Conservation (phyloP, 352 stramenopile genomes). For the Pythium dissotocum region DNA sequence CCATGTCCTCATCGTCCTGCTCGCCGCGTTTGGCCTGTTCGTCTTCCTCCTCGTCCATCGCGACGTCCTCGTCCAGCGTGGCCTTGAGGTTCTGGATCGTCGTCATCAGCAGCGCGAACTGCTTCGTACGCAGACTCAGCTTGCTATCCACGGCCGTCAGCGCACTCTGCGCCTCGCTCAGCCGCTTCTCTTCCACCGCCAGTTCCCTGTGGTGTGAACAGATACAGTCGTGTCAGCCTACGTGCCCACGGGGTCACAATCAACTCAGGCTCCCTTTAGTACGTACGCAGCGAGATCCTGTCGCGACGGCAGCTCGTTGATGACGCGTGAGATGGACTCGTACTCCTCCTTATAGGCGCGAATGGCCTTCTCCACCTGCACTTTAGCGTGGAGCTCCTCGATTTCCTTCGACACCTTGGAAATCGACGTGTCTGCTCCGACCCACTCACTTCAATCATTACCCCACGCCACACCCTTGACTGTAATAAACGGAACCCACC, state of each 20-base stretch:
- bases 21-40: slow-evolving; percentile 37
- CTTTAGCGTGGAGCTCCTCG: slow-evolving; percentile 71
- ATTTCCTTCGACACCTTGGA: slow-evolving; percentile 67
- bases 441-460: neutral
- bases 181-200: slow-evolving; percentile 54
- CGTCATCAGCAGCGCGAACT: slow-evolving; percentile 79
- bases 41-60: slow-evolving; percentile 62
- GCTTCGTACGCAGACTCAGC: slow-evolving; percentile 70
- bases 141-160: slow-evolving; percentile 61
- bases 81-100: slow-evolving; percentile 86
- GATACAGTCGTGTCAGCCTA: neutral
- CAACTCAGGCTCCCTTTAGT: neutral
- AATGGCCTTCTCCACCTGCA: slow-evolving; percentile 74
- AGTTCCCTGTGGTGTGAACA: slow-evolving; percentile 39
- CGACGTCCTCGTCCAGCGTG: slow-evolving; percentile 68
- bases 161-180: slow-evolving; percentile 53
- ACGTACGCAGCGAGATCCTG: slow-evolving; percentile 58
- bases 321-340: slow-evolving; percentile 77
- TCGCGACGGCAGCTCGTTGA: slow-evolving; percentile 80
- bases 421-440: slow-evolving; percentile 57
- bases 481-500: slow-evolving; percentile 26
- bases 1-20: slow-evolving; percentile 74
- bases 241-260: neutral
- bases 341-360: slow-evolving; percentile 89
- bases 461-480: neutral